Evolutionary conservation across 306 rosid genomes (phyloP).

Genomic region (Vigna nakashimae): DNA sequence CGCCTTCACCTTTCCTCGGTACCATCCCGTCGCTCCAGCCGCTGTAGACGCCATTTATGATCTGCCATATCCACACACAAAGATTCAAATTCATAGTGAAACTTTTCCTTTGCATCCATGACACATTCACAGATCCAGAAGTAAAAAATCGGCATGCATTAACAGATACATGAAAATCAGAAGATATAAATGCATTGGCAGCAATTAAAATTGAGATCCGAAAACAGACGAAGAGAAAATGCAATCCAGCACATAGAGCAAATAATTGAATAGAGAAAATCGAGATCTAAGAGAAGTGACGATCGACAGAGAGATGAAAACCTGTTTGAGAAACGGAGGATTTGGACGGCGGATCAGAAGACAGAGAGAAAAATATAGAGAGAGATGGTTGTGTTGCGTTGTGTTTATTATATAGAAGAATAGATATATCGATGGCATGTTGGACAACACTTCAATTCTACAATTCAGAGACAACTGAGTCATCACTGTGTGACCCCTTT

Average conservation of each 20-base stretch:
- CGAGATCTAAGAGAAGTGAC: not conserved
- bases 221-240: not conserved
- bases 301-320: not conserved
- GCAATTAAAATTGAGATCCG: conserved; percentile 27
- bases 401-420: not conserved
- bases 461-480: not conserved
- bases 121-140: conserved; percentile 1
- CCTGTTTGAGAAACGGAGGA: conserved; percentile 14
- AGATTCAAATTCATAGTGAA: conserved; percentile 6
- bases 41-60: conserved; percentile 78
- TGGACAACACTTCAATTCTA: not conserved
- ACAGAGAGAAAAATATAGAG: not conserved
- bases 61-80: conserved; percentile 16
- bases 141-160: conserved; percentile 26
- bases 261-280: not conserved
- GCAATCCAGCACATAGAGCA: not conserved
- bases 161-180: not conserved
- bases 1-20: conserved; percentile 86
- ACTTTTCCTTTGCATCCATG: not conserved
- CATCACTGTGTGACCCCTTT: conserved; percentile 32
- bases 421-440: no score
- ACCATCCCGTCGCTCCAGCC: conserved; percentile 77
- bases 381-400: conserved; percentile 22
- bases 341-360: conserved; percentile 44
- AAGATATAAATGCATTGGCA: not conserved